Evolutionary conservation across 371 early-diverging fungal genomes (phyloP).

Genomic region (Mycotypha africana): DNA sequence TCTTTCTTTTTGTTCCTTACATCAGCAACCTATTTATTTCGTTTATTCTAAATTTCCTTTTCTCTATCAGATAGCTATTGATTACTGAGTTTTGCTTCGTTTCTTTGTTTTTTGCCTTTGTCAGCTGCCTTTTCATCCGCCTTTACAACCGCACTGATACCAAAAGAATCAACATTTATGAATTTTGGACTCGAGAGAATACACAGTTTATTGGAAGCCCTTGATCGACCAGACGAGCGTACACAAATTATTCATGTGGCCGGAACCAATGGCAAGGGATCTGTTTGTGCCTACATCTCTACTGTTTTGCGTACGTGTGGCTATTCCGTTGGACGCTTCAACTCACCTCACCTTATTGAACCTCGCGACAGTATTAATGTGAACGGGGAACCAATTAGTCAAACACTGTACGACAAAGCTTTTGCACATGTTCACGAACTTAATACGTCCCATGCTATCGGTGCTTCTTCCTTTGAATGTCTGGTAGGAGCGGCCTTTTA

Average conservation of each 20-base stretch:
- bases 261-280: constrained; percentile 84
- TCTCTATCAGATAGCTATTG: too few species aligned
- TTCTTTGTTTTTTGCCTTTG: too few species aligned
- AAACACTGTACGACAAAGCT: constrained; percentile 27
- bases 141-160: too few species aligned
- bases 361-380: constrained; percentile 65
- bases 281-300: constrained; percentile 58
- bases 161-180: too few species aligned
- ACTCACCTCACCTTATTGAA: constrained; percentile 71
- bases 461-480: constrained; percentile 56
- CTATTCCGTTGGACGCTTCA: constrained; percentile 59
- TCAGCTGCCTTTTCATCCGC: too few species aligned
- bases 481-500: constrained; percentile 57
- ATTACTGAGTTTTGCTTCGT: too few species aligned
- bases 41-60: too few species aligned
- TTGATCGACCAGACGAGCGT: constrained; percentile 53
- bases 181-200: constrained; percentile 69
- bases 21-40: too few species aligned
- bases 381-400: constrained; percentile 40
- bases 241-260: constrained; percentile 69
- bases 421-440: constrained; percentile 24
- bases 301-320: constrained; percentile 39
- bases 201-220: constrained; percentile 43
- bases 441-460: constrained; percentile 16
- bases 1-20: too few species aligned